phyloP scores from a whole-genome alignment of 768 basidiomycete species.

The Russula foetens region DNA sequence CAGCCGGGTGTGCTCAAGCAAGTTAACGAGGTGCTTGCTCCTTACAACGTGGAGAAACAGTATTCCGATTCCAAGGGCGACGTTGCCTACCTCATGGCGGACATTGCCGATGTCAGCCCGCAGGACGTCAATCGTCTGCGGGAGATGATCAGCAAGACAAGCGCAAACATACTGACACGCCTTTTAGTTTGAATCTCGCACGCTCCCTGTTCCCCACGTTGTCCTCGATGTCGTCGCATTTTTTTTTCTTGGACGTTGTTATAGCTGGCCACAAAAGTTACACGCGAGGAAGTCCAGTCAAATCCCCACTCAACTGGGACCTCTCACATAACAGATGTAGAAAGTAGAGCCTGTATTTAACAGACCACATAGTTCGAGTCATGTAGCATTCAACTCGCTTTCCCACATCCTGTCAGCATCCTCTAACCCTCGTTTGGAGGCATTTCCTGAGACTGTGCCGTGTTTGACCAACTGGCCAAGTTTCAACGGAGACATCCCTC shows the following conservation, averaged over 20 bases:
- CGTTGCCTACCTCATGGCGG: constrained; percentile 92
- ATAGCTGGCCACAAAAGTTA: not conserved
- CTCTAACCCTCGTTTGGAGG: constrained; percentile 46
- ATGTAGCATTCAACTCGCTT: constrained; percentile 8
- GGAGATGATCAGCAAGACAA: constrained; percentile 68
- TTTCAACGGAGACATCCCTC: constrained; percentile 13
- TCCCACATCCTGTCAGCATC: constrained; percentile 11
- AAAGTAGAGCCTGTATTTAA: constrained; percentile 11
- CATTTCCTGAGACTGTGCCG: constrained; percentile 57
- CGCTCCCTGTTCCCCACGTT: not conserved
- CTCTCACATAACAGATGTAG: not conserved
- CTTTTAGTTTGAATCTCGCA: constrained; percentile 47
- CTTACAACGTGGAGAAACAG: constrained; percentile 99
- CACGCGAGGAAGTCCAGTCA: not conserved
- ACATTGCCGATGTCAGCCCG: constrained; percentile 85
- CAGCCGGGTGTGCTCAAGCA: constrained; percentile 89
- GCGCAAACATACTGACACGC: constrained; percentile 84
- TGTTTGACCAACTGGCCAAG: constrained; percentile 47
- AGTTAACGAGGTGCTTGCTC: constrained; percentile 90
- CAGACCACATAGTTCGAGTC: not conserved
- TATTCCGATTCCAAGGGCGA: constrained; percentile 96
- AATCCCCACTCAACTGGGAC: constrained; percentile 18
- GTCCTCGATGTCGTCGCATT: not conserved
- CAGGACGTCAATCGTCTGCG: constrained; percentile 70
- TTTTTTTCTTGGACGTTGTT: not conserved